phyloP scores from a whole-genome alignment of 139 green algal genomes.

The Mesotaenium endlicherianum region DNA sequence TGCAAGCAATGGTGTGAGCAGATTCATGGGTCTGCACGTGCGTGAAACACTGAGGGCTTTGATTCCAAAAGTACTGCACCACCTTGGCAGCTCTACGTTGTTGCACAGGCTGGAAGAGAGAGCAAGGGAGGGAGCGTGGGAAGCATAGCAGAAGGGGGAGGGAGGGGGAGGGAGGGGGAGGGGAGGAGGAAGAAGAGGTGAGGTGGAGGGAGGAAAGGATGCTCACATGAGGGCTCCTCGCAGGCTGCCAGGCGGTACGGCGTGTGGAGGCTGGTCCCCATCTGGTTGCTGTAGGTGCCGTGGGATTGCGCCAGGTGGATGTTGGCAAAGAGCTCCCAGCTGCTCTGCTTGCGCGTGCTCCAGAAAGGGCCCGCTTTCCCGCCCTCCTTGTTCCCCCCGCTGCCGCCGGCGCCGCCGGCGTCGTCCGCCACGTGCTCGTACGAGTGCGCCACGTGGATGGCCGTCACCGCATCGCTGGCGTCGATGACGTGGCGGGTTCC shows the following conservation, averaged over 20 bases:
- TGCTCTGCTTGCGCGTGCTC: conserved; percentile 37
- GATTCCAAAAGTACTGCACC: conserved; percentile 55
- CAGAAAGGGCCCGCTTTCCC: conserved; percentile 17
- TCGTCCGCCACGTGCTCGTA: conserved; percentile 19
- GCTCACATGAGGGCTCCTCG: background rate
- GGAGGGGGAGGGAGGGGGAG: background rate
- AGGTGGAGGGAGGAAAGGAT: background rate
- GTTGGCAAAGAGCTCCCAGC: conserved; percentile 22
- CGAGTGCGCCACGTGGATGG: conserved; percentile 24
- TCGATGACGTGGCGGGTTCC: conserved; percentile 19
- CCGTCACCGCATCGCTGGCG: conserved; percentile 20
- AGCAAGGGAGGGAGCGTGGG: background rate
- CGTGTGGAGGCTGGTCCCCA: conserved; percentile 19
- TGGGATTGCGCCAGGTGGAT: conserved; percentile 21
- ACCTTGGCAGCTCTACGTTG: too few relatives aligned
- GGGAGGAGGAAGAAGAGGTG: background rate
- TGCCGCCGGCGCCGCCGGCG: background rate
- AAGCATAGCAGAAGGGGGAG: background rate
- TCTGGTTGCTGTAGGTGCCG: conserved; percentile 37
- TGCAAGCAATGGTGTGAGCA: too few relatives aligned
- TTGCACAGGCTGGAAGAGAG: too few relatives aligned
- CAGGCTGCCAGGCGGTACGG: background rate
- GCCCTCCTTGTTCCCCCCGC: background rate
- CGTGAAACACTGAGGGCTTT: too few relatives aligned
- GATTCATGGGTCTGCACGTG: too few relatives aligned